Evolutionary conservation across 2,329 filamentous ascomycete genomes (phyloP), one percentile per base, ranked within the genome.

Genomic region (Penicillium vulpinum): DNA sequence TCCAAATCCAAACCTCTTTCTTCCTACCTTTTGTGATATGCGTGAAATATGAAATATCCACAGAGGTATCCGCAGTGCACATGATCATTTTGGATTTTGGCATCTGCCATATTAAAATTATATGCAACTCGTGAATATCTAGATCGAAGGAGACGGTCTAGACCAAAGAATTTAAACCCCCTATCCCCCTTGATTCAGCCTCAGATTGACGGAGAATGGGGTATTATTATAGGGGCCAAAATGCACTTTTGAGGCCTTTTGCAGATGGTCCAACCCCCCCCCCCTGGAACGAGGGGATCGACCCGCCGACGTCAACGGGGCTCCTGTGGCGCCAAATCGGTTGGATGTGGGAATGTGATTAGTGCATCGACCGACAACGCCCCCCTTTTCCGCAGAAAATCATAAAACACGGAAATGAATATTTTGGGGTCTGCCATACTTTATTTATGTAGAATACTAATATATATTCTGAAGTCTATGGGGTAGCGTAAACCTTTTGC

Each of bases 251-350:
- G 39, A 53, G 31, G 13, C 18, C 47, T 50, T 26, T 31, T 45
- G 38, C 40, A 41, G 31, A 41, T 44, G 33, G 31, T n/a, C 50
- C 38, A 41, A 24, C 31, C 40, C 47, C 51, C 31, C 40, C 47
- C 51, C 53, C 33, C 40, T 26, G 39, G 35, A 52, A 52, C 40
- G 28, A 52, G 54, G 41, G 28, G 40, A 56, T 56, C 54, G 54
- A 56, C 54, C 54, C 48, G 54, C 48, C 54, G 54, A 44, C 55
- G 55, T 48, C 51, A 49, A 54, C 35, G 55, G 51, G 44, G 43
- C 44, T 54, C 24, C 29, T 46, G 55, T 57, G 55, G 55, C 55
- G 55, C 41, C 39, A 40, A 52, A 36, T 47, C n/a, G 40, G 50
- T 44, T 54, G 22, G 22, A 57, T 57, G 16, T 18, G 40, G 47